Base-by-base conservation (phyloP, 2,329 filamentous ascomycete genomes). In the Chaetomiaceae sp. region DNA sequence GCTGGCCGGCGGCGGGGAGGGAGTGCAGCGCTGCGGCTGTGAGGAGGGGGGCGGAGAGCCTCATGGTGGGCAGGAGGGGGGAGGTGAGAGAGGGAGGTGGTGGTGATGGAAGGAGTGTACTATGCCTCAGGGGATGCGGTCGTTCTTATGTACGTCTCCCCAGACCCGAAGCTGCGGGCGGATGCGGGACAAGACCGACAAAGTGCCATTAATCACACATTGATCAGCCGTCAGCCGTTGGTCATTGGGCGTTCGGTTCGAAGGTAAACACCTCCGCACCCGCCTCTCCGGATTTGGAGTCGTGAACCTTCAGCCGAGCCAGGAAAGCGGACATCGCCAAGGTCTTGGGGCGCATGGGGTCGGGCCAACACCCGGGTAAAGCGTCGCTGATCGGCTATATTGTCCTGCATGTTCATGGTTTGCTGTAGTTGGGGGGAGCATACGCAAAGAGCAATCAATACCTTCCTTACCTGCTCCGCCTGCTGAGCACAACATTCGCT, bases 1-100 rank as follows among this genome's bases (percentile, higher is more conserved):
- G 69, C 51, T 71, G 68, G 20, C 57, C 63, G 51, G 65, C 59
- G 51, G 54, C 45, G 48, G 58, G 58, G 39, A 24, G 6, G 22
- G 61, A 56, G 27, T 65, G 52, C 19, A 62, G 40, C 27, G 58
- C 45, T 17, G 58, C 17, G 32, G 51, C 33, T n/a, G 50, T 12
- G 22, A 50, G 35, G 18, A 51, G 35, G 19, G 42, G n/a, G 15
- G 34, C 29, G 8, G 45, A 39, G 38, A 47, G 39, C 10, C 47
- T 42, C 53, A 55, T 55, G 14, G 26, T 49, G 47, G 45, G 14
- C 10, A 14, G 26, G n/a, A 6, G 35, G 27, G 12, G 22, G n/a
- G n/a, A n/a, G 14, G 32, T 27, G 18, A 10, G 15, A 11, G 12
- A 11, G 27, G 36, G 29, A 30, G 22, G 9, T 9, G 22, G 9